These are phyloP conservation scores for Deinandra increscens DNA, from an alignment of 129 eudicot genomes.

Conservation along the genomic window DNA sequence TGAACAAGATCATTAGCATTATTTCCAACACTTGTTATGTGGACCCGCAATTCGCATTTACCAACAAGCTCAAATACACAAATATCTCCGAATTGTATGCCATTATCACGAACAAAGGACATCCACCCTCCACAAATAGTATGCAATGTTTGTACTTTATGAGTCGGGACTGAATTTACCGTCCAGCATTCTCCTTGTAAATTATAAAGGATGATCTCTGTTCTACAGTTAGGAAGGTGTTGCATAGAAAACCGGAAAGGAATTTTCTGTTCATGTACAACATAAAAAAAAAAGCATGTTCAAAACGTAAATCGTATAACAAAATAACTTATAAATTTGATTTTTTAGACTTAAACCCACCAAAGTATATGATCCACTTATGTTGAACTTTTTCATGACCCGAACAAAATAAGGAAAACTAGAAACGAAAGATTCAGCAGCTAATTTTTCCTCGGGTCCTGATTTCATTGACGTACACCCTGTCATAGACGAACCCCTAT, in stretches of 20 bases:
- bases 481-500: conserved; percentile 43
- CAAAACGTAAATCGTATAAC: not conserved
- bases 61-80: conserved; percentile 91
- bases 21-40: conserved; percentile 52
- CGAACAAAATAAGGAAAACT: conserved; percentile 81
- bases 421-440: conserved; percentile 75
- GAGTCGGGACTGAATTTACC: conserved; percentile 66
- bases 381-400: conserved; percentile 82
- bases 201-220: conserved; percentile 67
- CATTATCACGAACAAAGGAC: conserved; percentile 86
- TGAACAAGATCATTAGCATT: conserved; percentile 21
- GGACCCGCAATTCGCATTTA: conserved; percentile 72
- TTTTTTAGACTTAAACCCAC: conserved; percentile 43
- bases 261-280: conserved; percentile 48
- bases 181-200: conserved; percentile 76
- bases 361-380: conserved; percentile 78
- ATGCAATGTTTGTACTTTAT: conserved; percentile 67
- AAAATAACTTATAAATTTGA: not conserved
- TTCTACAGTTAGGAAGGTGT: conserved; percentile 68
- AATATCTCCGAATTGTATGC: conserved; percentile 72
- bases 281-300: not conserved
- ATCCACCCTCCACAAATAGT: conserved; percentile 96
- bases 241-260: conserved; percentile 73
- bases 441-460: conserved; percentile 59
- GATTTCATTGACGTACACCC: conserved; percentile 13